Evolutionary conservation across 2,329 filamentous ascomycete genomes (phyloP).

Genomic region (Lecanicillium sp.): DNA sequence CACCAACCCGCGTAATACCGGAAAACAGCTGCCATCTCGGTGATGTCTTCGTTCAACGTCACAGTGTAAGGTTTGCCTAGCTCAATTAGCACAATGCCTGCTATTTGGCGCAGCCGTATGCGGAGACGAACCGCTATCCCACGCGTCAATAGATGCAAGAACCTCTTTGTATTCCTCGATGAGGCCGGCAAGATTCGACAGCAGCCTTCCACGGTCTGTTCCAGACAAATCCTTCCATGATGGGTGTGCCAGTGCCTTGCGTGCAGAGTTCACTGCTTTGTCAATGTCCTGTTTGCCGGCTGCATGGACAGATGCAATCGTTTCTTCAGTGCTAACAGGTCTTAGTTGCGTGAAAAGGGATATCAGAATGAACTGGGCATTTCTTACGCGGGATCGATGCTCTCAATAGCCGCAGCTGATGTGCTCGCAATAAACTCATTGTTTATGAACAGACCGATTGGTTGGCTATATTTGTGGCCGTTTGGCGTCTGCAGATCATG

Average conservation of each 20-base stretch:
- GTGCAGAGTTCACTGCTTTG: constrained; percentile 57
- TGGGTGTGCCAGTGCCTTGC: constrained; percentile 50
- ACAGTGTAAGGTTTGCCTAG: constrained; percentile 56
- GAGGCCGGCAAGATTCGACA: constrained; percentile 61
- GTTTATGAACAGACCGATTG: constrained; percentile 74
- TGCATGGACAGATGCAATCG: constrained; percentile 59
- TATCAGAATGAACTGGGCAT: too few relatives aligned
- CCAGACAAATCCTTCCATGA: constrained; percentile 7
- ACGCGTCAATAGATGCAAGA: constrained; percentile 52
- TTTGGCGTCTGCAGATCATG: constrained; percentile 76
- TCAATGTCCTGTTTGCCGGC: constrained; percentile 57
- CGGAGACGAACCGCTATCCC: constrained; percentile 58
- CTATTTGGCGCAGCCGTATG: not conserved
- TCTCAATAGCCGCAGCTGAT: constrained; percentile 16
- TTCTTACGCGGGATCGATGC: constrained; percentile 24
- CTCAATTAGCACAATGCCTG: too few relatives aligned
- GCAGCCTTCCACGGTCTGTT: constrained; percentile 52
- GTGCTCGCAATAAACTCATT: constrained; percentile 21
- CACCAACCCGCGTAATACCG: constrained; percentile 68
- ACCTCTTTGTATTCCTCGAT: constrained; percentile 51
- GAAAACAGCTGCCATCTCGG: constrained; percentile 27
- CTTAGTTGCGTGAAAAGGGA: too few relatives aligned
- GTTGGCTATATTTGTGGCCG: constrained; percentile 64
- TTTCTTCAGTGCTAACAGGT: constrained; percentile 39
- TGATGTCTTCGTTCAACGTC: constrained; percentile 55